Evolutionary conservation across 169 alveolate species (phyloP).

Genomic region (Plasmodium reichenowi): DNA sequence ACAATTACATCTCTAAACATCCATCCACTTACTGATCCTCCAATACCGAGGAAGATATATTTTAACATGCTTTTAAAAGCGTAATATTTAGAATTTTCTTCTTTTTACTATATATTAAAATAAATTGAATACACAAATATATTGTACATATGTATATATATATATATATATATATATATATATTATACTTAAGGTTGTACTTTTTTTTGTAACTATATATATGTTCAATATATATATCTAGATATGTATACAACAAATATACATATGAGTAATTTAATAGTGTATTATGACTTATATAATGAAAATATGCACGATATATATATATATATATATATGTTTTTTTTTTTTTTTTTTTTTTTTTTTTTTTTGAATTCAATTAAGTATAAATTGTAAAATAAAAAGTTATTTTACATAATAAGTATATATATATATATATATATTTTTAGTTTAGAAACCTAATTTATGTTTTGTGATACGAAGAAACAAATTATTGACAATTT

Average conservation of each 20-base stretch:
- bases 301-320: background rate
- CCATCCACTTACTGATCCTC: conserved; percentile 70
- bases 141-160: background rate
- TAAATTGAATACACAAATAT: background rate
- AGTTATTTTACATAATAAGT: background rate
- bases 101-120: background rate
- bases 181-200: background rate
- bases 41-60: conserved; percentile 33
- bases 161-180: background rate
- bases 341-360: no score
- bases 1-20: conserved; percentile 58
- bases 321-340: background rate
- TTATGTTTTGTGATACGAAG: no score
- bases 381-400: no score
- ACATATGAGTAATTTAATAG: background rate
- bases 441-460: no score
- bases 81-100: background rate
- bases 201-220: background rate
- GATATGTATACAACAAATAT: background rate
- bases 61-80: conserved; percentile 28
- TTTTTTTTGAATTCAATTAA: background rate
- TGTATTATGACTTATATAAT: background rate
- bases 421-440: background rate
- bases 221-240: background rate
- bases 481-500: no score